phyloP scores from a whole-genome alignment of 2,329 filamentous ascomycete genomes.

The Amphichorda felina region DNA sequence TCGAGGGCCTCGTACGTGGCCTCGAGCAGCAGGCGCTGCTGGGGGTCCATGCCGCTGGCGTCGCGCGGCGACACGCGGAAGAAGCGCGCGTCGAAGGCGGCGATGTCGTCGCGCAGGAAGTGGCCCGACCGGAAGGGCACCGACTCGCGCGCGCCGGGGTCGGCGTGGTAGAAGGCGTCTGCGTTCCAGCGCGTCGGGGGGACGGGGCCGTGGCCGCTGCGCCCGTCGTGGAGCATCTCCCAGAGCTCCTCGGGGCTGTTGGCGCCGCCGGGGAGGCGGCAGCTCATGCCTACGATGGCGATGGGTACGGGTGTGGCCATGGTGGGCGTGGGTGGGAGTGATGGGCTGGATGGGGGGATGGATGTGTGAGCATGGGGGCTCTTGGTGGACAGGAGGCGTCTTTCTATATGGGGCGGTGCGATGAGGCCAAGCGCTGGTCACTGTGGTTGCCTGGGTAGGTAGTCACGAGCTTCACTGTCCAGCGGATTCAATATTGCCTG shows the following conservation, averaged over 20 bases:
- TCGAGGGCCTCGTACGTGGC: slow-evolving; percentile 20
- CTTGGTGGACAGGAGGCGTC: too few relatives aligned
- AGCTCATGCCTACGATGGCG: slow-evolving; percentile 11
- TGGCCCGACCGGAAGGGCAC: slow-evolving; percentile 13
- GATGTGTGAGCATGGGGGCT: too few relatives aligned
- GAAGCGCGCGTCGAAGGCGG: slow-evolving; percentile 12
- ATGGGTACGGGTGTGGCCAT: slow-evolving; percentile 2
- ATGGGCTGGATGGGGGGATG: too few relatives aligned
- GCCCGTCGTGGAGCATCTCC: slow-evolving; percentile 8
- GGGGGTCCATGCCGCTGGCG: slow-evolving; percentile 18
- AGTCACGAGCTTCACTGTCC: too few relatives aligned
- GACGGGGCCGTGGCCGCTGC: slow-evolving; percentile 5
- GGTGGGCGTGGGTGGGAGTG: too few relatives aligned
- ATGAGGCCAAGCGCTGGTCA: too few relatives aligned
- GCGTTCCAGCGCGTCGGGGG: slow-evolving; percentile 6
- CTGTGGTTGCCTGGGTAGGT: too few relatives aligned
- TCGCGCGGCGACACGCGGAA: slow-evolving; percentile 15
- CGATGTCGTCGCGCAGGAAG: slow-evolving; percentile 2
- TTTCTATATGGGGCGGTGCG: too few relatives aligned
- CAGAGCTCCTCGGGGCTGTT: slow-evolving; percentile 10
- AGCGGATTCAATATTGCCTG: too few relatives aligned
- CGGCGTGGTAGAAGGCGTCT: slow-evolving; percentile 6
- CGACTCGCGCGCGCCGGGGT: slow-evolving; percentile 1
- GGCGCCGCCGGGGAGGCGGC: slow-evolving; percentile 9
- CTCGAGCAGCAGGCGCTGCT: slow-evolving; percentile 19